These are phyloP conservation scores for Radiomyces spectabilis DNA, from an alignment of 192 early-diverging fungal species.

Conservation along the genomic window DNA sequence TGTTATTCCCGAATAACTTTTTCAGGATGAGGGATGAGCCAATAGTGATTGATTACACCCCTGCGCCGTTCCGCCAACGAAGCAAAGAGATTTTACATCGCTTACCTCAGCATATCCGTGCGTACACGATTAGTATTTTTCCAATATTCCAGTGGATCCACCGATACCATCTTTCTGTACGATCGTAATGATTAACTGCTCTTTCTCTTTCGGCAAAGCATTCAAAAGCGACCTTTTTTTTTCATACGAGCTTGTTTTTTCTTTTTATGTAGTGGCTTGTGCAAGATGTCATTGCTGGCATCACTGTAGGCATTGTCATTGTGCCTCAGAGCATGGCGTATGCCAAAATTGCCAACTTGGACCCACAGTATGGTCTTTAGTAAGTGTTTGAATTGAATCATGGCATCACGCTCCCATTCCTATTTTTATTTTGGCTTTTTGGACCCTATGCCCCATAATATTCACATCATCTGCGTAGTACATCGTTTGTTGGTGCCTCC, in stretches of 20 bases:
- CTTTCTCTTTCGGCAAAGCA: neutral
- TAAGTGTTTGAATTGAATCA: conserved; percentile 16
- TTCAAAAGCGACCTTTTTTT: neutral
- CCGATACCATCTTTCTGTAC: conserved; percentile 26
- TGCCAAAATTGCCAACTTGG: conserved; percentile 62
- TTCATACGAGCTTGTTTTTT: neutral
- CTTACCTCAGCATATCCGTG: neutral
- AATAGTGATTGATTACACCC: neutral
- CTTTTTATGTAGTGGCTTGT: conserved; percentile 31
- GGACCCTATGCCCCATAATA: too few relatives aligned
- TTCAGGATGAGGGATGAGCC: neutral
- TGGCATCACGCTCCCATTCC: neutral
- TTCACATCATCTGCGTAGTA: conserved; percentile 46
- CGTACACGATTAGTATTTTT: conserved; percentile 11
- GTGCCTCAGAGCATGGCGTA: conserved; percentile 73
- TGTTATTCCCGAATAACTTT: neutral
- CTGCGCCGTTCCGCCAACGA: neutral
- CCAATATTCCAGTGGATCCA: conserved; percentile 28
- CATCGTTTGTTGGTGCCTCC: conserved; percentile 59
- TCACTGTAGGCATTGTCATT: conserved; percentile 71
- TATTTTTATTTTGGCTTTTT: neutral
- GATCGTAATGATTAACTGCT: neutral
- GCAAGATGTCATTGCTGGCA: conserved; percentile 57
- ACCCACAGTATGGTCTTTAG: conserved; percentile 69
- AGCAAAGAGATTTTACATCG: neutral